Base-by-base conservation (phyloP, 192 early-diverging fungal genomes). In the Jimgerdemannia lactiflua region DNA sequence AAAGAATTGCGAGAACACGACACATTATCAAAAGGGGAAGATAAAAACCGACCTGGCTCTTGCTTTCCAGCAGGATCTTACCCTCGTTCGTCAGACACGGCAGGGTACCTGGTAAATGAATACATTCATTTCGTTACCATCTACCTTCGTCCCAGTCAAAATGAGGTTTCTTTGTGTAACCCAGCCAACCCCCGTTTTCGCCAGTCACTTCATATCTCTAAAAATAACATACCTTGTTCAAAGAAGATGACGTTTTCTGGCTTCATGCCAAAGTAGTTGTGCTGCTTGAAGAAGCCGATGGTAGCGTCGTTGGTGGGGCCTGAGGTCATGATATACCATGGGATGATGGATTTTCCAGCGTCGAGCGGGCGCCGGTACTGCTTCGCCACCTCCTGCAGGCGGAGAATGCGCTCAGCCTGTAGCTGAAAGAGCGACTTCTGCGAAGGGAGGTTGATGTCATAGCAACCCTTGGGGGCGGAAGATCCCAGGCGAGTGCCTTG, bases 281-380 rank as follows among this genome's bases (percentile, higher is more conserved):
- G 70, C 64, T 93, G 79, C 69, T 89, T 86, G 84, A 99, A 99
- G 82, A 89, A 94, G 11, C 78, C 71, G 64, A 89, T 88, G 14
- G 97, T 97, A 18, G 94, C 90, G 1, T 70, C 82, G 69, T 92
- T 87, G 20, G 98, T 99, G 18, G 98, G 98, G 7, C 94, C 97
- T 63, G 95, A 96, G 66, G 96, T 97, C 98, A 99, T 99, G 77
- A 99, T 90, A 80, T 97, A 97, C 97, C 97, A 71, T 70, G 64
- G 63, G 42, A 70, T 64, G n/a, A 76, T 65, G 39, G 49, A 49
- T 8, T 43, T n/a, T 2, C 20, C 43, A 41, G 20, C 41, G n/a
- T 76, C 69, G 18, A 42, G 44, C 4, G 73, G 73, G 14, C 39
- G 29, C 11, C 42, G 7, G 39, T 71, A 78, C n/a, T 74, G 68